Evolutionary conservation across 805 yeast species (phyloP).

Genomic region (Candida sphagnicola): DNA sequence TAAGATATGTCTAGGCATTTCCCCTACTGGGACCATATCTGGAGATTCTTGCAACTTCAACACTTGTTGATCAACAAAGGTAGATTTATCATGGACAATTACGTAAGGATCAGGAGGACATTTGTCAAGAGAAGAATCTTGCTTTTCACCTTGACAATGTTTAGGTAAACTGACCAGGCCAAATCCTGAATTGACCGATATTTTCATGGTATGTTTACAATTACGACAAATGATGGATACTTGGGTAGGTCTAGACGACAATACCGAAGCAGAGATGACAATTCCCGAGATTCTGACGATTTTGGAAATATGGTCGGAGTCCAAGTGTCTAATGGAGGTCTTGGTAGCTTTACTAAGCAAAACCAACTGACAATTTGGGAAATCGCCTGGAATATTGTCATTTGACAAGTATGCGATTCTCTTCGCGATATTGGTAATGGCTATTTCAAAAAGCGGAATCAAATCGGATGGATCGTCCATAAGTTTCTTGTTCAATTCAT

Average conservation of each 20-base stretch:
- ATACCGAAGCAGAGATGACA: slow-evolving; percentile 84
- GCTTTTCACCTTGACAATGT: slow-evolving; percentile 49
- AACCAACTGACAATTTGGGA: slow-evolving; percentile 83
- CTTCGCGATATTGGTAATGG: slow-evolving; percentile 83
- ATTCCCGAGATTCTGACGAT: slow-evolving; percentile 92
- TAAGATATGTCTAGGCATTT: slow-evolving; percentile 91
- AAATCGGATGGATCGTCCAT: slow-evolving; percentile 84
- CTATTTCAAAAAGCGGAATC: slow-evolving; percentile 80
- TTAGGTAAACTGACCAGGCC: slow-evolving; percentile 68
- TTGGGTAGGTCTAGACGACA: slow-evolving; percentile 80
- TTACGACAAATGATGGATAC: slow-evolving; percentile 82
- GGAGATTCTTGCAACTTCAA: slow-evolving; percentile 95
- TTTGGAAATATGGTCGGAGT: slow-evolving; percentile 83
- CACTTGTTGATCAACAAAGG: slow-evolving; percentile 93
- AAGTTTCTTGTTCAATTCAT: slow-evolving; percentile 79
- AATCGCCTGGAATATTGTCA: slow-evolving; percentile 47
- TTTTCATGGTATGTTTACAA: slow-evolving; percentile 75
- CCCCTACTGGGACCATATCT: slow-evolving; percentile 98
- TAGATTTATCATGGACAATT: slow-evolving; percentile 88
- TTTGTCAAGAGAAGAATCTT: slow-evolving; percentile 49
- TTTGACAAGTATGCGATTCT: slow-evolving; percentile 53
- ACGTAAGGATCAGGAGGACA: slow-evolving; percentile 94
- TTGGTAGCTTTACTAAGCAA: slow-evolving; percentile 68
- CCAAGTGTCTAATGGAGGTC: slow-evolving; percentile 74
- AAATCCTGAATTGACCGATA: slow-evolving; percentile 63